Conservation (phyloP, 148 eudicot species). For the Nyssa sinensis region DNA sequence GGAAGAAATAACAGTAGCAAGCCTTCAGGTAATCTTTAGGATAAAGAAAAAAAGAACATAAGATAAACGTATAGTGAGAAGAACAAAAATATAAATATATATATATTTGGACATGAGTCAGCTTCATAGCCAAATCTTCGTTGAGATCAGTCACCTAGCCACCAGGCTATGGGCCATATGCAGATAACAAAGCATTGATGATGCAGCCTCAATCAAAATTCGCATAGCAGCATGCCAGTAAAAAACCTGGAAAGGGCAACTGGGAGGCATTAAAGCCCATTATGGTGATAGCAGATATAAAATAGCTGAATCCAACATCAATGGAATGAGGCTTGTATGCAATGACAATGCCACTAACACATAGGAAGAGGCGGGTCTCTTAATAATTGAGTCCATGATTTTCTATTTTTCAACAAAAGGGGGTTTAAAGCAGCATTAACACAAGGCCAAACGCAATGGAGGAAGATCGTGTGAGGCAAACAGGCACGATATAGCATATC, state of each 20-base stretch:
- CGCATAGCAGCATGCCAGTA: neutral
- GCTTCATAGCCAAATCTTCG: neutral
- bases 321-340: too few species aligned
- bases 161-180: neutral
- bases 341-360: too few species aligned
- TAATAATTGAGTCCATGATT: neutral
- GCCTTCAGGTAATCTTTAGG: too few species aligned
- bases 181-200: neutral
- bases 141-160: neutral
- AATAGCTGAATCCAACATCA: too few species aligned
- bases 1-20: neutral
- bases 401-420: neutral
- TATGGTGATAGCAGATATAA: too few species aligned
- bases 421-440: neutral
- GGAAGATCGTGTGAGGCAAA: neutral
- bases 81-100: too few species aligned
- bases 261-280: neutral
- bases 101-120: too few species aligned
- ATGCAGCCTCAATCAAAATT: neutral
- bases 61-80: neutral
- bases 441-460: neutral
- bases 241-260: neutral
- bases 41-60: neutral
- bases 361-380: too few species aligned
- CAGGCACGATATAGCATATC: too few species aligned